Conservation (phyloP, 1,284 basidiomycete species). For the Pterula multifida region DNA sequence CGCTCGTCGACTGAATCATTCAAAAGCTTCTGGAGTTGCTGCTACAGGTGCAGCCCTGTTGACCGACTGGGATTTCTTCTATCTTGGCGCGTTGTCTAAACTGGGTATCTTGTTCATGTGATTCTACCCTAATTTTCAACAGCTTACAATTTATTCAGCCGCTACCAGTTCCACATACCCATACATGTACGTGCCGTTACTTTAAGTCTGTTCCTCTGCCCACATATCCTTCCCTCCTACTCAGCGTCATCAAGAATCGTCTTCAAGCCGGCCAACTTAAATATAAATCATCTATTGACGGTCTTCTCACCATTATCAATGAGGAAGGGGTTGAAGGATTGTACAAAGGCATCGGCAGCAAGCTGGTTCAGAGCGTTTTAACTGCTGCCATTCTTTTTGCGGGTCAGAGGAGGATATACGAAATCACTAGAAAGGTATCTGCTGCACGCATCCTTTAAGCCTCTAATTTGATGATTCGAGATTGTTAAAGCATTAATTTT, state of each 20-base stretch:
- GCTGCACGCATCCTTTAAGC: no score
- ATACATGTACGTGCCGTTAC: slow-evolving; percentile 37
- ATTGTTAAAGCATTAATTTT: no score
- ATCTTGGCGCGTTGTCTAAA: slow-evolving; percentile 82
- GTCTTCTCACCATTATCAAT: slow-evolving; percentile 56
- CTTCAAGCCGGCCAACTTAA: slow-evolving; percentile 64
- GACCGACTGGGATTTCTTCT: slow-evolving; percentile 80
- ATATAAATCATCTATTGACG: slow-evolving; percentile 65
- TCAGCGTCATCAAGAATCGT: slow-evolving; percentile 72
- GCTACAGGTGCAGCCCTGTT: slow-evolving; percentile 38
- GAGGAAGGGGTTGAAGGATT: slow-evolving; percentile 74
- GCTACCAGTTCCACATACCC: slow-evolving; percentile 70
- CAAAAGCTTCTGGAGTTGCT: slow-evolving; percentile 32
- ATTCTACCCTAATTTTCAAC: slow-evolving; percentile 5
- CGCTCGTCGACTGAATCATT: slow-evolving; percentile 24
- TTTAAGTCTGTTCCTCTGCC: slow-evolving; percentile 5
- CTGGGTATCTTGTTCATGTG: slow-evolving; percentile 37
- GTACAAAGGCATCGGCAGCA: slow-evolving; percentile 78
- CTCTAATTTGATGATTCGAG: no score
- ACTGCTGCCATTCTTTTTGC: slow-evolving; percentile 87
- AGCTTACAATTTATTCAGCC: slow-evolving; percentile 26
- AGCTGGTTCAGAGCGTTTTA: slow-evolving; percentile 81
- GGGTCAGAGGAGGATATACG: slow-evolving; percentile 68
- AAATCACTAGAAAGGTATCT: slow-evolving; percentile 48
- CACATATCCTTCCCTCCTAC: neutral